Evolutionary conservation across 1,139 yeast genomes (phyloP), one percentile per base, ranked within the genome.

Genomic region (Blastobotrys serpentis): DNA sequence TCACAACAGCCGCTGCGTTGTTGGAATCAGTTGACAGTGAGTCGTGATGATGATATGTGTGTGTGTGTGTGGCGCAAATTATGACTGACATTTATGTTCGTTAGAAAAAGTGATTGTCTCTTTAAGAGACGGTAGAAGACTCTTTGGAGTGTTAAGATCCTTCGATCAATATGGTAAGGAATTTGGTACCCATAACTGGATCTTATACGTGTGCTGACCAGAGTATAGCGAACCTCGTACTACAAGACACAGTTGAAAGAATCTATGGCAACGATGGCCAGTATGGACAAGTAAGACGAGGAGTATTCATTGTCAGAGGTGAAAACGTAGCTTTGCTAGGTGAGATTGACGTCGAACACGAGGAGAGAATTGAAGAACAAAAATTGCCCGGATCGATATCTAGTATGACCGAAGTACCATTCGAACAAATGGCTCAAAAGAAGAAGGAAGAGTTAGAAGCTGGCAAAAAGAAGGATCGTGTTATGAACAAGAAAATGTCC

Each of bases 281-380:
- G 58, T 92, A 82, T 64, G 96, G 87, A 4, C 96, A 92, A 66
- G 74, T 73, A 21, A 76, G 77, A 51, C 77, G 88, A 48, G 95
- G 95, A 1, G 88, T 88, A 45, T 85, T 84, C 63, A 80, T 94
- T 74, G 85, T 94, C 34, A 85, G 98, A 70, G 98, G 99, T 54
- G 99, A 92, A 68, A 92, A 92, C 62, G 95, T 92, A 13, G 95
- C 90, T n/a, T 80, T 90, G 81, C 70, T 92, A 68, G 98, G 98
- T 18, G 98, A 92, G 65, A 78, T 92, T 34, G 97, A 92, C 66
- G 85, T 89, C 55, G 96, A 88, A 63, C 78, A 73, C 57, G 97
- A 90, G 67, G 95, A 86, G 62, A 79, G 74, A 53, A 84, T 86
- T 51, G 74, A 86, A 62, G 75, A 75, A 21, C 45, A 47, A 23